These are phyloP conservation scores for Karstenula rhodostoma DNA, from an alignment of 2,329 filamentous ascomycete genomes.

Conservation along the genomic window DNA sequence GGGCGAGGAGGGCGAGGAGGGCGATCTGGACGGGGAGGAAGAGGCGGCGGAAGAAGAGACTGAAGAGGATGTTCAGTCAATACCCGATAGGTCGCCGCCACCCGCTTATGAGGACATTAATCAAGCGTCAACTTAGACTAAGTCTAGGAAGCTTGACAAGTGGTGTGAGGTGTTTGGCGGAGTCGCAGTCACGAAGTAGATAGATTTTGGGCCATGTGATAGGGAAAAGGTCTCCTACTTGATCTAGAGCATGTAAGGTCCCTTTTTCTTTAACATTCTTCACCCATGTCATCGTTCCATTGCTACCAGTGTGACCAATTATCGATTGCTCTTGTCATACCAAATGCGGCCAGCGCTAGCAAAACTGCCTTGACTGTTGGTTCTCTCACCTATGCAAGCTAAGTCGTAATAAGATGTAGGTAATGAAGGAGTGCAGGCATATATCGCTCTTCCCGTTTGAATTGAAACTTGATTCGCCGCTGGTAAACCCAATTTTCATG, in stretches of 20 bases:
- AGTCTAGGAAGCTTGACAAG: neutral
- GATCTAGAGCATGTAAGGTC: neutral
- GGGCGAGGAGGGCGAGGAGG: conserved; percentile 26
- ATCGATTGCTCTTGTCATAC: neutral
- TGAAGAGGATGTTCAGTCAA: neutral
- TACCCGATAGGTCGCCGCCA: neutral
- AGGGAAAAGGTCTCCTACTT: neutral
- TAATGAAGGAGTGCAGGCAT: too few relatives aligned
- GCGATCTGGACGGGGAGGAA: conserved; percentile 19
- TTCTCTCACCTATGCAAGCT: neutral
- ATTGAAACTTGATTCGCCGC: too few relatives aligned
- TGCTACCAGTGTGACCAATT: neutral
- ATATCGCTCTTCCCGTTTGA: too few relatives aligned
- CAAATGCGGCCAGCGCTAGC: too few relatives aligned
- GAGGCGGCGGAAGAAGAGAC: conserved; percentile 14
- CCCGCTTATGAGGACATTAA: neutral
- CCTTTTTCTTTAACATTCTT: neutral
- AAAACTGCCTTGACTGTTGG: too few relatives aligned
- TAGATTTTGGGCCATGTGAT: neutral
- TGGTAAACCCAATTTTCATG: too few relatives aligned
- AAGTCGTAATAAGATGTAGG: too few relatives aligned
- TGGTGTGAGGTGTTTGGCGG: too few relatives aligned
- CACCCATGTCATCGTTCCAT: neutral
- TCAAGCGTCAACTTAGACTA: neutral
- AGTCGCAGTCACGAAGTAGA: neutral